phyloP scores from a whole-genome alignment of 805 yeast species.

The Sugiyamaella americana region DNA sequence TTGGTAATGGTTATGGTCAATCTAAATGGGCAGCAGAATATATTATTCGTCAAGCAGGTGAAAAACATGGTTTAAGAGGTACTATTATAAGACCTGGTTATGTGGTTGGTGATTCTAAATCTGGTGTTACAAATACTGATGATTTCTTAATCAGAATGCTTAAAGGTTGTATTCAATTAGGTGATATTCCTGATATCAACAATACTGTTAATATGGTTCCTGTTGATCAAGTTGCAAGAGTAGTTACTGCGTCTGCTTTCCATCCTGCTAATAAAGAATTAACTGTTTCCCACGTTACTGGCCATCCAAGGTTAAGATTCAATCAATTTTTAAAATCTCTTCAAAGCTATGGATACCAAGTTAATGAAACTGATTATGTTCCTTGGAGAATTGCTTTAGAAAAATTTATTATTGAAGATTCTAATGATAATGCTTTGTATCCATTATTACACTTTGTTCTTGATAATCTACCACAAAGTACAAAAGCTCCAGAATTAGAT shows the following conservation, averaged over 20 bases:
- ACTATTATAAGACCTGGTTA: constrained; percentile 94
- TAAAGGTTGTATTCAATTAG: constrained; percentile 89
- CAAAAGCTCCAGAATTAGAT: constrained; percentile 93
- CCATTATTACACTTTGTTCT: constrained; percentile 92
- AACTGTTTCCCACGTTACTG: constrained; percentile 91
- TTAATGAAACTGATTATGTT: constrained; percentile 57
- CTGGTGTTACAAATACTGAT: constrained; percentile 93
- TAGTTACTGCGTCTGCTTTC: constrained; percentile 75
- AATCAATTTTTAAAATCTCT: constrained; percentile 66
- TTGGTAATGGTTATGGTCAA: constrained; percentile 94
- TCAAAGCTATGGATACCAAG: constrained; percentile 64
- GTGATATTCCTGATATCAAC: constrained; percentile 74
- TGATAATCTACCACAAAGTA: constrained; percentile 82
- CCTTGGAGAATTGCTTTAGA: constrained; percentile 77
- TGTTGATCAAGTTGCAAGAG: constrained; percentile 95
- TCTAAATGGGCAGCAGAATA: constrained; percentile 97
- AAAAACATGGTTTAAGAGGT: constrained; percentile 71
- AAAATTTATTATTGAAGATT: constrained; percentile 63
- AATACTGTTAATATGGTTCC: constrained; percentile 95
- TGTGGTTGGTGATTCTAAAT: constrained; percentile 75
- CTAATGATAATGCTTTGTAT: constrained; percentile 79
- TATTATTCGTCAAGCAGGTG: constrained; percentile 81
- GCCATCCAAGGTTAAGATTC: constrained; percentile 86
- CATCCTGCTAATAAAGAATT: constrained; percentile 56
- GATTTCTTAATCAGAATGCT: constrained; percentile 91